Conservation (phyloP, 345 rosid genomes). For the Cardamine resedifolia region DNA sequence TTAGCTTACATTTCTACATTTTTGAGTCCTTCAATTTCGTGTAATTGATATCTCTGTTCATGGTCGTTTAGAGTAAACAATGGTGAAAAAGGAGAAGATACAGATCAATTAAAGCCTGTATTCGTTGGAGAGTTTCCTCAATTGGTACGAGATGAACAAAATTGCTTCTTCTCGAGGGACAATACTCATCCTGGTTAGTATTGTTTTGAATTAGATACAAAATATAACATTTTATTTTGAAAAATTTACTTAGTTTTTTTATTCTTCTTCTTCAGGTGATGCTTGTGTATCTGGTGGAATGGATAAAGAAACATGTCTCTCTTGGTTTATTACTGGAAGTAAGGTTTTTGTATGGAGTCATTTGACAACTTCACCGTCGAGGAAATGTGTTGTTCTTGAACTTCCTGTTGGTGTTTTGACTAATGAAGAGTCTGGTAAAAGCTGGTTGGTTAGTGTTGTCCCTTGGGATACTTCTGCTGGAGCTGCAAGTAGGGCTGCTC, state of each 20-base stretch:
- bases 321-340: slow-evolving; percentile 73
- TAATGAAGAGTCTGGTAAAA: slow-evolving; percentile 37
- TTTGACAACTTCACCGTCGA: slow-evolving; percentile 50
- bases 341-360: slow-evolving; percentile 77
- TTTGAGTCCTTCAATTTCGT: not conserved
- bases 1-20: not conserved
- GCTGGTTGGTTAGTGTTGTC: slow-evolving; percentile 71
- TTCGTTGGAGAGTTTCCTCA: slow-evolving; percentile 89
- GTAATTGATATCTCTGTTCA: slow-evolving; percentile 15
- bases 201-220: slow-evolving; percentile 5
- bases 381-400: slow-evolving; percentile 58
- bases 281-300: slow-evolving; percentile 67
- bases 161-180: slow-evolving; percentile 42
- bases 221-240: not conserved
- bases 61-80: slow-evolving; percentile 46
- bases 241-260: slow-evolving; percentile 22
- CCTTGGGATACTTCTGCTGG: slow-evolving; percentile 53
- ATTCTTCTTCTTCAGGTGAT: slow-evolving; percentile 49
- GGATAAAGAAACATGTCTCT: slow-evolving; percentile 67
- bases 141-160: slow-evolving; percentile 68
- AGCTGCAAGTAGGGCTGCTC: slow-evolving; percentile 41
- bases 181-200: slow-evolving; percentile 57
- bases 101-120: slow-evolving; percentile 74
- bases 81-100: slow-evolving; percentile 48
- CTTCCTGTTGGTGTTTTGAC: slow-evolving; percentile 51